phyloP scores from a whole-genome alignment of 352 stramenopile genomes.

The Aphanomyces invadans region DNA sequence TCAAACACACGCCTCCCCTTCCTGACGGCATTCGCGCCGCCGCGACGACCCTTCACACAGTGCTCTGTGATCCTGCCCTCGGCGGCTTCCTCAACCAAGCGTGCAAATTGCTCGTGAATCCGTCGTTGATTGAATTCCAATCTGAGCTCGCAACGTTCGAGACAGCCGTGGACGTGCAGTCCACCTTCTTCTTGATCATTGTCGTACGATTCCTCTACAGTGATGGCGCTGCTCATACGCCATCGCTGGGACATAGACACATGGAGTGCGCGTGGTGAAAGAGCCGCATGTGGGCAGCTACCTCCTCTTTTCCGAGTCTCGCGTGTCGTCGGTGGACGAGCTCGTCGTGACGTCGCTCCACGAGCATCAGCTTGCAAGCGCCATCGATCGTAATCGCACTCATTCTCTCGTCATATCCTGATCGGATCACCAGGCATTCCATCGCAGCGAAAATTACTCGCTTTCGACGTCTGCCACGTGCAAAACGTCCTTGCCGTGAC shows the following conservation, averaged over 20 bases:
- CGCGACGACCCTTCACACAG: constrained; percentile 43
- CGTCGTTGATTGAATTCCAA: constrained; percentile 77
- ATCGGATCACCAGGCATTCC: constrained; percentile 66
- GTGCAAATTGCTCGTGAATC: constrained; percentile 60
- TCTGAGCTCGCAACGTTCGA: constrained; percentile 47
- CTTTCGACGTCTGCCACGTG: constrained; percentile 56
- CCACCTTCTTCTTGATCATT: constrained; percentile 57
- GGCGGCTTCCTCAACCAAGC: constrained; percentile 41
- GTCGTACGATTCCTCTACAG: constrained; percentile 36
- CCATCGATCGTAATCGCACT: constrained; percentile 41
- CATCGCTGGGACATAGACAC: too few relatives aligned
- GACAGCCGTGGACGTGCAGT: constrained; percentile 28
- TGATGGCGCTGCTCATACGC: too few relatives aligned
- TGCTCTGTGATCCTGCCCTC: constrained; percentile 44
- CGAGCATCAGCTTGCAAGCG: constrained; percentile 46
- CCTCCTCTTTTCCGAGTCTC: constrained; percentile 58
- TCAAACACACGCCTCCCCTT: constrained; percentile 45
- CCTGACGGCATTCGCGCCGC: constrained; percentile 51
- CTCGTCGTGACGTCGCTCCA: constrained; percentile 55
- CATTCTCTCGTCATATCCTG: too few relatives aligned
- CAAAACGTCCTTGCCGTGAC: constrained; percentile 30
- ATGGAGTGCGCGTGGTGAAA: constrained; percentile 49
- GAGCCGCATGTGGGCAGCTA: constrained; percentile 57
- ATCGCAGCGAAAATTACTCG: constrained; percentile 54
- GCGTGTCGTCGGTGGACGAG: constrained; percentile 61